Evolutionary conservation across 202 grass and related monocot genomes (phyloP).

Genomic region (Zoysia matrella): DNA sequence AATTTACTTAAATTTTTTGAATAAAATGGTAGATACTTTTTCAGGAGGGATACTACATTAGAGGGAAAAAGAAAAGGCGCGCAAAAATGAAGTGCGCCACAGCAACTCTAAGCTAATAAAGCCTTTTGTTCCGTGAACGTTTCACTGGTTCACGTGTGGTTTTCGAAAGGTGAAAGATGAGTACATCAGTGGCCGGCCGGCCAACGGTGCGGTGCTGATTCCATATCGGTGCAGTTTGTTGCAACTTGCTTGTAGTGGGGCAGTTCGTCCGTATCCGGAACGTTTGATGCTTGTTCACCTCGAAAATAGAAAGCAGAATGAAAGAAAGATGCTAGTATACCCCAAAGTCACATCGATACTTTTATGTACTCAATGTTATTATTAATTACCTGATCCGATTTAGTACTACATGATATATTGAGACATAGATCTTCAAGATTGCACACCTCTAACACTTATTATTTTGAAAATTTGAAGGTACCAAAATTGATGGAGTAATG

Average conservation of each 20-base stretch:
- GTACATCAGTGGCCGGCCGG: neutral
- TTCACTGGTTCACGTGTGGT: slow-evolving; percentile 38
- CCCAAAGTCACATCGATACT: no score
- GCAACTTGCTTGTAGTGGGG: slow-evolving; percentile 7
- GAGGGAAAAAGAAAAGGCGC: no score
- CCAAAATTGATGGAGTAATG: no score
- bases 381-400: no score
- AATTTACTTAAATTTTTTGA: no score
- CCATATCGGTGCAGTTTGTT: neutral
- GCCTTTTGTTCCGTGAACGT: slow-evolving; percentile 19
- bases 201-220: neutral
- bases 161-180: slow-evolving; percentile 10
- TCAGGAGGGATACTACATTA: no score
- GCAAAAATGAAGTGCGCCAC: neutral
- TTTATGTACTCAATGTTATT: no score
- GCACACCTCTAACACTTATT: no score
- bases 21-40: no score
- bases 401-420: no score
- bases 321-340: neutral
- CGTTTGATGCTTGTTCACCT: slow-evolving; percentile 17
- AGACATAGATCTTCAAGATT: no score
- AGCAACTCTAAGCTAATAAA: neutral
- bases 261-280: slow-evolving; percentile 20
- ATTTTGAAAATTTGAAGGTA: no score
- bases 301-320: slow-evolving; percentile 19